phyloP scores from a whole-genome alignment of 2,329 filamentous ascomycete species.

The Fusarium ramigenum region DNA sequence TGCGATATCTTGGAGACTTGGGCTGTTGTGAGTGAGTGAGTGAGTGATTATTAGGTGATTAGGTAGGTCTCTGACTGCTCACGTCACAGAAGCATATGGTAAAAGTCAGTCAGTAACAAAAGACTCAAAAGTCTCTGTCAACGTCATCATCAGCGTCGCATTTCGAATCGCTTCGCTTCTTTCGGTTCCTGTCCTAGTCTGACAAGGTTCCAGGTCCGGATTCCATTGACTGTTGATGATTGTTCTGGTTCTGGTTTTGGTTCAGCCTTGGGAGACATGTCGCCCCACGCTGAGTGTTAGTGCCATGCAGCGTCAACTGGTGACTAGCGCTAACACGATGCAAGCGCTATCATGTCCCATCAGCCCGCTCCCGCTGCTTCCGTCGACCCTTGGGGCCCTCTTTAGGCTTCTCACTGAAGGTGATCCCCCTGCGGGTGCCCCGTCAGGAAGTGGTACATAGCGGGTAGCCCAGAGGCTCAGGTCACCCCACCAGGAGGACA shows the following conservation, averaged over 20 bases:
- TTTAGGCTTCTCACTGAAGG: constrained; percentile 4
- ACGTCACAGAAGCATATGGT: constrained; percentile 1
- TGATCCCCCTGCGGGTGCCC: background rate
- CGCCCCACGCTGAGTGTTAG: constrained; percentile 24
- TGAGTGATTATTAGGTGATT: background rate
- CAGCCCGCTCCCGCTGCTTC: constrained; percentile 24
- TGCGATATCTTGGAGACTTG: background rate
- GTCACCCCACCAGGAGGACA: constrained; percentile 8
- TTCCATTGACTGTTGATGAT: constrained; percentile 4
- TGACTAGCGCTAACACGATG: constrained; percentile 16
- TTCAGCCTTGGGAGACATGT: constrained; percentile 26
- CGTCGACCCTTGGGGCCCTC: constrained; percentile 13
- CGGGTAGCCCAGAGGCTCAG: background rate
- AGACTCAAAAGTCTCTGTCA: background rate
- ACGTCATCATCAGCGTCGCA: constrained; percentile 2
- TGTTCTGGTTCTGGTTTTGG: background rate
- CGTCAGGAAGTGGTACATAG: background rate
- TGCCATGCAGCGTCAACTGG: background rate
- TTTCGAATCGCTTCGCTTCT: background rate
- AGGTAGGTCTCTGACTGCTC: background rate
- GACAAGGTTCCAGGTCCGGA: background rate
- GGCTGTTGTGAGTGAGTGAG: background rate
- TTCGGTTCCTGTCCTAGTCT: constrained; percentile 16
- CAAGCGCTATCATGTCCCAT: constrained; percentile 1
- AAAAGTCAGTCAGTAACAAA: background rate